Evolutionary conservation across 1,284 basidiomycete genomes (phyloP).

Genomic region (Boletus mariae): DNA sequence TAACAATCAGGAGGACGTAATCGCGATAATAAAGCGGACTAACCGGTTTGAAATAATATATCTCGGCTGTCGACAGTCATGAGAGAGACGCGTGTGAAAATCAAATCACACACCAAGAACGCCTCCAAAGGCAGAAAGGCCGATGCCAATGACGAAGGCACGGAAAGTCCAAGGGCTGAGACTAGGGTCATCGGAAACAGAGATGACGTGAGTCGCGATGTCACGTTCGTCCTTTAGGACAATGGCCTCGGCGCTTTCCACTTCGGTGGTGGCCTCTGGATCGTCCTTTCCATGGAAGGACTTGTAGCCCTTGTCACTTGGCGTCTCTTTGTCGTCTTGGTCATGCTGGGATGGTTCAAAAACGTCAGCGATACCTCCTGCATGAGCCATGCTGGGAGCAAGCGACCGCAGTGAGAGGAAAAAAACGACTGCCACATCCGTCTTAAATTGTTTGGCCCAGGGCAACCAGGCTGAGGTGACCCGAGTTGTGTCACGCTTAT

Average conservation of each 20-base stretch:
- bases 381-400: conserved; percentile 13
- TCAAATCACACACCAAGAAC: conserved; percentile 36
- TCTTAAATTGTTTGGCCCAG: not conserved
- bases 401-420: not conserved
- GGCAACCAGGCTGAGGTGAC: not conserved
- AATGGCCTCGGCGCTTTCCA: conserved; percentile 13
- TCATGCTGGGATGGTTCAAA: not conserved
- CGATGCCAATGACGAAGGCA: conserved; percentile 53
- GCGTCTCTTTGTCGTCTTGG: not conserved
- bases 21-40: not conserved
- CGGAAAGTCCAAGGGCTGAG: conserved; percentile 58
- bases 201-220: conserved; percentile 51
- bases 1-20: not conserved
- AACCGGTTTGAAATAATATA: conserved; percentile 60
- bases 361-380: conserved; percentile 6
- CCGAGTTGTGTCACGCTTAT: not conserved
- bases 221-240: conserved; percentile 44
- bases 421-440: not conserved
- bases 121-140: conserved; percentile 57
- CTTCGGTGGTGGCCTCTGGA: conserved; percentile 29
- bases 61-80: conserved; percentile 37
- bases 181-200: conserved; percentile 50
- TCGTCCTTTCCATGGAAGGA: conserved; percentile 31
- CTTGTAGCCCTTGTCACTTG: conserved; percentile 33
- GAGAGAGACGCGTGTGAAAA: not conserved